These are phyloP conservation scores for Dendrostoma leiphaemia DNA, from an alignment of 2,329 filamentous ascomycete genomes.

Conservation along the genomic window DNA sequence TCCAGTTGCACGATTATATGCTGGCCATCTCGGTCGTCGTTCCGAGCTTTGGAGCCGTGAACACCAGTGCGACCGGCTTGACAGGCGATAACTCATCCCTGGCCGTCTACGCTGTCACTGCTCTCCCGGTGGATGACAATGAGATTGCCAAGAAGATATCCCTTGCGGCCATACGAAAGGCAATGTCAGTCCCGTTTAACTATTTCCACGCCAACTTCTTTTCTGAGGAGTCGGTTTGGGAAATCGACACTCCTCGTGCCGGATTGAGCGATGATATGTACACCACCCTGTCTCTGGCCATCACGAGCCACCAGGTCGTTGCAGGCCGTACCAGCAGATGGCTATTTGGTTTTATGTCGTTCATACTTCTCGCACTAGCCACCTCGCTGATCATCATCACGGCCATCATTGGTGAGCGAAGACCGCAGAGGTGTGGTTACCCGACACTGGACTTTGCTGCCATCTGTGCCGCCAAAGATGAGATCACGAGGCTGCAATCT, in stretches of 20 bases:
- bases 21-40: constrained; percentile 8
- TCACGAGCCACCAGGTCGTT: constrained; percentile 13
- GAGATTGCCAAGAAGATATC: constrained; percentile 5
- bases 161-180: constrained; percentile 6
- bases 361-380: neutral
- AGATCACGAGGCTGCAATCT: neutral
- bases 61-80: neutral
- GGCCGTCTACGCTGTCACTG: constrained; percentile 12
- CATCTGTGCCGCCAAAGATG: constrained; percentile 5
- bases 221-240: neutral
- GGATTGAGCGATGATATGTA: constrained; percentile 1
- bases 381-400: constrained; percentile 1
- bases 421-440: constrained; percentile 8
- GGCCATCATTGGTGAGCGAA: neutral
- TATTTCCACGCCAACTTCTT: constrained; percentile 14
- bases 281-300: constrained; percentile 2
- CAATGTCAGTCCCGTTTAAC: constrained; percentile 10
- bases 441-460: constrained; percentile 10
- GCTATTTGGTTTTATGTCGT: constrained; percentile 7
- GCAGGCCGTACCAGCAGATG: constrained; percentile 1
- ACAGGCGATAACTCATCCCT: constrained; percentile 11
- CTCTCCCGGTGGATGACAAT: constrained; percentile 12
- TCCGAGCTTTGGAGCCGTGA: neutral
- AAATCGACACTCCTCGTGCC: neutral
- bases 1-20: constrained; percentile 7